Percentiles rank a stretch among this genome's conserved stretches.
phyloP scores from a whole-genome alignment of 2,329 filamentous ascomycete species.

The Juglanconis sp. region DNA sequence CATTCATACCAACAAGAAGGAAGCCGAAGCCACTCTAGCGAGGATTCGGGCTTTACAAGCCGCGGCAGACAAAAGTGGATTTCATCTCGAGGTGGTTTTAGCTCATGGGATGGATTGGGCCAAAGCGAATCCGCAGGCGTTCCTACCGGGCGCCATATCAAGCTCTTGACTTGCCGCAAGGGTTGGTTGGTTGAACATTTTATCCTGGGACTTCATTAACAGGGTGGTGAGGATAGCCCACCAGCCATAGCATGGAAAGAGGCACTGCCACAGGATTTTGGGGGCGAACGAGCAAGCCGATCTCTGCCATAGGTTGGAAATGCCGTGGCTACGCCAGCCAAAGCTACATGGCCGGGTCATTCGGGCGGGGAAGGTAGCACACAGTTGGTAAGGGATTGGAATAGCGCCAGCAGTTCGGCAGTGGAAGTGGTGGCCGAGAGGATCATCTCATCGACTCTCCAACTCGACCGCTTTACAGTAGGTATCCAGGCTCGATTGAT shows the following conservation, averaged over 20 bases:
- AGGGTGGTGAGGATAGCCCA: no score
- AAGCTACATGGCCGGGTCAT: no score
- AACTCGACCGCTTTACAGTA: no score
- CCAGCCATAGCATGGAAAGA: no score
- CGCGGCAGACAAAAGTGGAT: conserved; percentile 22
- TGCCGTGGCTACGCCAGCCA: no score
- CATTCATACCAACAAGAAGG: conserved; percentile 46
- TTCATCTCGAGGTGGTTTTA: conserved; percentile 45
- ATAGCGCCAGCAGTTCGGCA: conserved; percentile 6
- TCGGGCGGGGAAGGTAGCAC: background rate
- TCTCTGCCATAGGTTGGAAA: no score
- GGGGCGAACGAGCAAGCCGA: no score
- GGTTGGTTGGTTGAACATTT: no score
- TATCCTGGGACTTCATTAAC: no score
- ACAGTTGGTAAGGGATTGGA: background rate
- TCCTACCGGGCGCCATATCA: conserved; percentile 6
- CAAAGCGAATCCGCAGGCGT: conserved; percentile 22
- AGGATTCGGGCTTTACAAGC: conserved; percentile 35
- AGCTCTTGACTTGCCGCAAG: no score
- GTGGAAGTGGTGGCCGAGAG: conserved; percentile 9
- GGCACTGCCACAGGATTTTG: no score
- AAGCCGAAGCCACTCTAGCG: conserved; percentile 40
- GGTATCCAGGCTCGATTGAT: no score
- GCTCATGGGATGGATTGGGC: conserved; percentile 50
- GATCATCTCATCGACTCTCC: background rate